These are phyloP conservation scores for Lasiosphaeris hirsuta DNA, from an alignment of 495 filamentous ascomycete genomes.

Conservation along the genomic window DNA sequence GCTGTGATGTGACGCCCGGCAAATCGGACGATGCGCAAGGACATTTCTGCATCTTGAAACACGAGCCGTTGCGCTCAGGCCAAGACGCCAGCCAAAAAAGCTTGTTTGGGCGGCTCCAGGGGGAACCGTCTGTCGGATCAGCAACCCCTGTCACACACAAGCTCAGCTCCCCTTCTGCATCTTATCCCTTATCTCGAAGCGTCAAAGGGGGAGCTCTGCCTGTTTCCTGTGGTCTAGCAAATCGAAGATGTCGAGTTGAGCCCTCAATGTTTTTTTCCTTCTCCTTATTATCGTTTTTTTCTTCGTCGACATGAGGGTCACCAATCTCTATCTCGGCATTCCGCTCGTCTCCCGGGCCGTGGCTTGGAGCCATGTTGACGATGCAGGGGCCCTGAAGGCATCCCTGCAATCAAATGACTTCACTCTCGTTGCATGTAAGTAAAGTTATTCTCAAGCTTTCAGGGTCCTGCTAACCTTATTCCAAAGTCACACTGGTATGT, in stretches of 20 bases:
- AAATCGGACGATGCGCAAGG: slow-evolving; percentile 5
- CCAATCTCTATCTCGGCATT: slow-evolving; percentile 13
- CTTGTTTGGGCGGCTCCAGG: too few species aligned
- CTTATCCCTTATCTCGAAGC: not conserved
- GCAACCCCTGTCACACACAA: slow-evolving; percentile 8
- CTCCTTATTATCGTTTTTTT: not conserved
- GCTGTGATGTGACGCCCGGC: not conserved
- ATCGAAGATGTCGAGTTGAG: not conserved
- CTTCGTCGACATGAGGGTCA: slow-evolving; percentile 22
- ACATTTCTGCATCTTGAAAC: slow-evolving; percentile 5
- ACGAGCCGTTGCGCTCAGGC: not conserved
- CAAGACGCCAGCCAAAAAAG: not conserved
- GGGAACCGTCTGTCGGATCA: not conserved
- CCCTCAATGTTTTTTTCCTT: not conserved
- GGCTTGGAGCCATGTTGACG: slow-evolving; percentile 38
- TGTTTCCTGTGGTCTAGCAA: not conserved
- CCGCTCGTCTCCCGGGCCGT: slow-evolving; percentile 10
- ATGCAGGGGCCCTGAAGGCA: slow-evolving; percentile 26
- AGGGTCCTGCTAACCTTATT: not conserved
- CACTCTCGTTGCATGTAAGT: slow-evolving; percentile 47
- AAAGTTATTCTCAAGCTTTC: not conserved
- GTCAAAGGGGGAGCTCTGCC: too few species aligned
- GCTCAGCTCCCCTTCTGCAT: not conserved
- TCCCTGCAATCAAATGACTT: slow-evolving; percentile 30
- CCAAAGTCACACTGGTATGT: slow-evolving; percentile 4